Conservation (phyloP, 2,329 filamentous ascomycete species). For the Basipetospora chlamydospora region DNA sequence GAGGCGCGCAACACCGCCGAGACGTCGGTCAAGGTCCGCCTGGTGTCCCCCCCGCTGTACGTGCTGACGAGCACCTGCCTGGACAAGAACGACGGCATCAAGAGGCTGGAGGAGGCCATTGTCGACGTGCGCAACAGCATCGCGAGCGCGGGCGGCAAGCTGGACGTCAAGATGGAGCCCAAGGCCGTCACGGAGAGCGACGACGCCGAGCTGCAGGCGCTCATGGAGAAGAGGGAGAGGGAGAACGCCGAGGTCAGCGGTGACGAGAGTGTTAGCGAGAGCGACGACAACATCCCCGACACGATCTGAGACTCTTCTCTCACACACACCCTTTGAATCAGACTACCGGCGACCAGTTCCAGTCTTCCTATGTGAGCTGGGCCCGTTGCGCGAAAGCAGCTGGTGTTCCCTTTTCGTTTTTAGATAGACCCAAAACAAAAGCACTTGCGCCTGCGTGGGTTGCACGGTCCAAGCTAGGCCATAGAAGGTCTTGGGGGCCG, state of each 20-base stretch:
- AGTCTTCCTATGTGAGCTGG: too few species aligned
- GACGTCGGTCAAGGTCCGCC: slow-evolving; percentile 92
- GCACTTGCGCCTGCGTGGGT: too few species aligned
- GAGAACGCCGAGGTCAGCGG: slow-evolving; percentile 97
- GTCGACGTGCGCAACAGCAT: slow-evolving; percentile 74
- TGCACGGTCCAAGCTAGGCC: too few species aligned
- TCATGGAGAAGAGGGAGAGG: slow-evolving; percentile 98
- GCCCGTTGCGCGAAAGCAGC: too few species aligned
- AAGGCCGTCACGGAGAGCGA: slow-evolving; percentile 99
- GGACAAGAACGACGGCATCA: slow-evolving; percentile 80
- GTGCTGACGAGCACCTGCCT: slow-evolving; percentile 91
- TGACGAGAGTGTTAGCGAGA: slow-evolving; percentile 90
- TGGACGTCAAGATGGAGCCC: slow-evolving; percentile 92
- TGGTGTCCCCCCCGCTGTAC: slow-evolving; percentile 94
- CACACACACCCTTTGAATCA: not conserved
- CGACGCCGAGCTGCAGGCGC: slow-evolving; percentile 86
- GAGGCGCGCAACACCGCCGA: slow-evolving; percentile 87
- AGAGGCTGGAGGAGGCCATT: slow-evolving; percentile 76
- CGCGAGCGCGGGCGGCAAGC: slow-evolving; percentile 59
- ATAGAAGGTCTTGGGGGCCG: too few species aligned
- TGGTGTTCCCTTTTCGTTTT: too few species aligned
- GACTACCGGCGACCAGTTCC: too few species aligned
- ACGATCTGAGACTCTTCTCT: slow-evolving; percentile 17
- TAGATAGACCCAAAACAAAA: too few species aligned
- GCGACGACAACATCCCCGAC: slow-evolving; percentile 60